phyloP scores from a whole-genome alignment of 495 filamentous ascomycete species.

The Penicillium taxi region DNA sequence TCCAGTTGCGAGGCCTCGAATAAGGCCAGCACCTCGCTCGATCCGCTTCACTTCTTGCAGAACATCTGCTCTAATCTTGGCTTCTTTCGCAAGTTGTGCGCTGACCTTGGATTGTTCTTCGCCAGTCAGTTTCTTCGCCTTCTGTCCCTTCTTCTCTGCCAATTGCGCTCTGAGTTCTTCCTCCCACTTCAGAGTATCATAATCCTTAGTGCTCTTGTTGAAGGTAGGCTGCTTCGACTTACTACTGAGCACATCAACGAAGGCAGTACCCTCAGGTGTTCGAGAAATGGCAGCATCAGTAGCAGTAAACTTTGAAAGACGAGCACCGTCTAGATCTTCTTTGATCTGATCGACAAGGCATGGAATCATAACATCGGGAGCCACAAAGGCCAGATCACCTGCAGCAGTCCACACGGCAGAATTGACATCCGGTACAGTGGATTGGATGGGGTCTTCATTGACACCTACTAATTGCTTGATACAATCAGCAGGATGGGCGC shows the following conservation, averaged over 20 bases:
- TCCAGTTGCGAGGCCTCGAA: constrained; percentile 70
- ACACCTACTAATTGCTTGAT: constrained; percentile 38
- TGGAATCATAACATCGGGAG: constrained; percentile 72
- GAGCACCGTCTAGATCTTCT: constrained; percentile 56
- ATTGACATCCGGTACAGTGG: constrained; percentile 40
- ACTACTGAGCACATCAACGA: constrained; percentile 81
- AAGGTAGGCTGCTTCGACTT: constrained; percentile 58
- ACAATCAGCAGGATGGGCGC: constrained; percentile 40
- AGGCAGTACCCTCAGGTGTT: constrained; percentile 76
- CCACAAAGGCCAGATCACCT: constrained; percentile 87
- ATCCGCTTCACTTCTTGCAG: constrained; percentile 58
- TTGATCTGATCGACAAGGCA: constrained; percentile 65
- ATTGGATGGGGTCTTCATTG: constrained; percentile 34
- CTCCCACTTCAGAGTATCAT: constrained; percentile 95
- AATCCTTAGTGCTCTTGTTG: constrained; percentile 82
- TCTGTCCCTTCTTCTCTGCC: constrained; percentile 82
- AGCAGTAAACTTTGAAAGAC: constrained; percentile 63
- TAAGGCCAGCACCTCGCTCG: constrained; percentile 72
- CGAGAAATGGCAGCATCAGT: constrained; percentile 86
- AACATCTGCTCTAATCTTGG: constrained; percentile 63
- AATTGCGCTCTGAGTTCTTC: constrained; percentile 82
- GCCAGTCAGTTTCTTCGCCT: constrained; percentile 78
- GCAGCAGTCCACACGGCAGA: constrained; percentile 70
- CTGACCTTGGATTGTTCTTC: constrained; percentile 89
- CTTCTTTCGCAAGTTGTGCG: constrained; percentile 81